Conservation (phyloP, 768 basidiomycete species). For the Glaciozyma antarctica region DNA sequence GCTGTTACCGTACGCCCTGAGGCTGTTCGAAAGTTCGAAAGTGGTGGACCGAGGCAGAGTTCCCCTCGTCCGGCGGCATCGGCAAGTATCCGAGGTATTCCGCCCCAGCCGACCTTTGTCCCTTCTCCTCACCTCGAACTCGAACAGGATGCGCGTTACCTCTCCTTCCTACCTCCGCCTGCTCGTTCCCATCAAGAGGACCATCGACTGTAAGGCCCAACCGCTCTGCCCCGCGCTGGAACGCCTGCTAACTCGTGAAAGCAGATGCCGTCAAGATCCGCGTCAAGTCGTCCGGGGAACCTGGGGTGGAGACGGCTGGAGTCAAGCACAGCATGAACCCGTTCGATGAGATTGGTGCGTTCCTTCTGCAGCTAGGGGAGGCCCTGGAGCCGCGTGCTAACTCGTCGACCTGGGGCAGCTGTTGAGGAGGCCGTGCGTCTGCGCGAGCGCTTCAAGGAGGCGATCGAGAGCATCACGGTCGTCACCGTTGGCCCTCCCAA, state of each 20-base stretch:
- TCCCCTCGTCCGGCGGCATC: too few relatives aligned
- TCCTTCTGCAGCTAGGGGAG: neutral
- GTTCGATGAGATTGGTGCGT: slow-evolving; percentile 91
- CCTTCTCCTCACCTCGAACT: too few relatives aligned
- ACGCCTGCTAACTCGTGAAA: too few relatives aligned
- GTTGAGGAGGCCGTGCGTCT: slow-evolving; percentile 94
- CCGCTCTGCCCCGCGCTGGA: too few relatives aligned
- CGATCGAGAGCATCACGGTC: slow-evolving; percentile 75
- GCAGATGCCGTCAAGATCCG: slow-evolving; percentile 63
- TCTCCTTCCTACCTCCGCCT: slow-evolving; percentile 67
- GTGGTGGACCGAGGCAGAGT: too few relatives aligned
- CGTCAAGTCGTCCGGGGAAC: slow-evolving; percentile 74
- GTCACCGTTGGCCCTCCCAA: slow-evolving; percentile 93
- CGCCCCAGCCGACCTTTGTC: too few relatives aligned
- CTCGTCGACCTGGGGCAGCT: slow-evolving; percentile 47
- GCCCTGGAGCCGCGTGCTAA: neutral
- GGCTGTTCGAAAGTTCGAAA: too few relatives aligned
- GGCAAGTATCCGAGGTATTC: too few relatives aligned
- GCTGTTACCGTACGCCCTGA: too few relatives aligned
- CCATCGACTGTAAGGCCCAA: slow-evolving; percentile 57
- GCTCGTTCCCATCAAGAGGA: slow-evolving; percentile 89
- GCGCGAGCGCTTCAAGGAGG: slow-evolving; percentile 69
- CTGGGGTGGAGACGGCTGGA: slow-evolving; percentile 64
- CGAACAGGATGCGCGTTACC: slow-evolving; percentile 51
- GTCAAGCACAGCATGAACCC: slow-evolving; percentile 99